A percentile compares a stretch with the other conserved stretches of the same genome.
Evolutionary conservation across 2,329 filamentous ascomycete genomes (phyloP).

Genomic region (Sporothrix humicola): DNA sequence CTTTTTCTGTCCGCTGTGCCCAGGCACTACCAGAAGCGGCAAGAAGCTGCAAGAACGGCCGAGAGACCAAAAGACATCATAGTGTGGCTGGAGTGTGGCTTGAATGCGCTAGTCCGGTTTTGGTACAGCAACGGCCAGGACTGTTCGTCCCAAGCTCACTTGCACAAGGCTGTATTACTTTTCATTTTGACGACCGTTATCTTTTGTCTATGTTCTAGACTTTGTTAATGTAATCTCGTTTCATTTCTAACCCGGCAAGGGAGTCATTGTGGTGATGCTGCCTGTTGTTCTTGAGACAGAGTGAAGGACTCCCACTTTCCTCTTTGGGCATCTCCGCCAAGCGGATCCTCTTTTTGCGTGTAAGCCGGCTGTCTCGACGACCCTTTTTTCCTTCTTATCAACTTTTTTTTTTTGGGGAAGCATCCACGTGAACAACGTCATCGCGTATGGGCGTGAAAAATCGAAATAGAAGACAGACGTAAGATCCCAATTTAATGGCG

Average conservation of each 20-base stretch:
- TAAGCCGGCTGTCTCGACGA: not conserved
- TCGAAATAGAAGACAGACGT: not conserved
- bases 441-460: not conserved
- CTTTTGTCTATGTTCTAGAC: not conserved
- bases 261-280: conserved; percentile 5
- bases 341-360: conserved; percentile 9
- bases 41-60: conserved; percentile 32
- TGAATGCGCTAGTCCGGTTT: not conserved
- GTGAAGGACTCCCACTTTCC: not conserved
- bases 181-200: not conserved
- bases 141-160: too few species aligned
- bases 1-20: conserved; percentile 18
- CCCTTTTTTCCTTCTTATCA: too few species aligned
- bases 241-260: not conserved
- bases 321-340: conserved; percentile 11
- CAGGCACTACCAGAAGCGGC: conserved; percentile 29
- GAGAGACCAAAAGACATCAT: not conserved
- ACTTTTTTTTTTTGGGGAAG: not conserved
- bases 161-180: too few species aligned
- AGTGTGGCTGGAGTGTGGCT: conserved; percentile 7
- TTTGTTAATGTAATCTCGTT: not conserved
- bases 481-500: not conserved
- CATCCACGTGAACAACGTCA: not conserved
- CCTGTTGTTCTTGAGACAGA: not conserved
- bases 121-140: not conserved